phyloP scores from a whole-genome alignment of 2,329 filamentous ascomycete genomes.

The Lasiodiplodia citricola region DNA sequence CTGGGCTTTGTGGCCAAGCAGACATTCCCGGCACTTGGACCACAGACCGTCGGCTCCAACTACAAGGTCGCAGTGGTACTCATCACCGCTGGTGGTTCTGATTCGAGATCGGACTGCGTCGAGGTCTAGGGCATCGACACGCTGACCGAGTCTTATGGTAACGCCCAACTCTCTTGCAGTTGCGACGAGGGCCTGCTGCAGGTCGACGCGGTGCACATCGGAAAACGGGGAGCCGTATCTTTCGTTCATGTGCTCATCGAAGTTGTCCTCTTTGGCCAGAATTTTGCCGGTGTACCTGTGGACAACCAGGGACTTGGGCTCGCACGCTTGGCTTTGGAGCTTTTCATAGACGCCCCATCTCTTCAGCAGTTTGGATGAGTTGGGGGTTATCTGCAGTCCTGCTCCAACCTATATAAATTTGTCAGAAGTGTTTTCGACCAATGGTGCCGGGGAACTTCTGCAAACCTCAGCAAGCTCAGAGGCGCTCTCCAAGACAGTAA shows the following conservation, averaged over 20 bases:
- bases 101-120: constrained; percentile 46
- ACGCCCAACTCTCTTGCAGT: constrained; percentile 61
- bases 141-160: constrained; percentile 54
- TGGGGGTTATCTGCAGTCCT: constrained; percentile 44
- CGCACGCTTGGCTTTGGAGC: constrained; percentile 45
- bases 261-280: constrained; percentile 58
- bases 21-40: constrained; percentile 60
- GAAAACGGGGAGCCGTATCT: constrained; percentile 64
- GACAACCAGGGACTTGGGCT: constrained; percentile 58
- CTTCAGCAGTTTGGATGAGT: constrained; percentile 55
- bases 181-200: constrained; percentile 60
- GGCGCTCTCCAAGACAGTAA: constrained; percentile 51
- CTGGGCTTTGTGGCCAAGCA: constrained; percentile 53
- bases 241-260: constrained; percentile 57
- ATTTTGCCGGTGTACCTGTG: constrained; percentile 57
- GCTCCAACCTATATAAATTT: constrained; percentile 37
- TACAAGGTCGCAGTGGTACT: constrained; percentile 59
- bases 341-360: constrained; percentile 56
- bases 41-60: constrained; percentile 69
- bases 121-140: constrained; percentile 57
- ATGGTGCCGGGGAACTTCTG: not conserved
- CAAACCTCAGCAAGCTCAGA: constrained; percentile 49
- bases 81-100: constrained; percentile 47
- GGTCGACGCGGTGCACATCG: constrained; percentile 67
- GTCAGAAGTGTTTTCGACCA: not conserved